A percentile compares a stretch with the other conserved stretches of the same genome.
phyloP scores from a whole-genome alignment of 2,329 filamentous ascomycete genomes.

The Aspergillus ochraceus region DNA sequence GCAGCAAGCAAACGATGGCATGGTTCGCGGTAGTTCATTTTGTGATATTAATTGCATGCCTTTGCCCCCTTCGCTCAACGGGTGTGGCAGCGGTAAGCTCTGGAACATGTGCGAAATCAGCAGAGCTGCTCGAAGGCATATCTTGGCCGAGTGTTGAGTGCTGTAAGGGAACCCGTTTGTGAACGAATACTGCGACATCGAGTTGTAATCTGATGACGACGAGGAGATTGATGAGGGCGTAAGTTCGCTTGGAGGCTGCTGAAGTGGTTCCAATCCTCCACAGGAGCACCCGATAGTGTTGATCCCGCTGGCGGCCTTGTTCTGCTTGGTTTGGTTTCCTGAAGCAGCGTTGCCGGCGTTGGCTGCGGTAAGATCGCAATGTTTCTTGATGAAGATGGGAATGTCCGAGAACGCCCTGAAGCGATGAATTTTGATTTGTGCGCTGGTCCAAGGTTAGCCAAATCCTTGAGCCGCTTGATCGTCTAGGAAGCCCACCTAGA shows the following conservation, averaged over 20 bases:
- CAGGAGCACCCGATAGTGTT: slow-evolving; percentile 34
- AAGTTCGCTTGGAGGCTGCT: slow-evolving; percentile 31
- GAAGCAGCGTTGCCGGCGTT: slow-evolving; percentile 16
- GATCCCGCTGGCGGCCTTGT: slow-evolving; percentile 18
- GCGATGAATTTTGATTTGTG: slow-evolving; percentile 48
- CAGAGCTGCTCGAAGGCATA: slow-evolving; percentile 43
- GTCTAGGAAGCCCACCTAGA: slow-evolving; percentile 33
- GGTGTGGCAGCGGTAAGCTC: slow-evolving; percentile 38
- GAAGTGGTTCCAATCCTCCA: slow-evolving; percentile 30
- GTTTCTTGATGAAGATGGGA: slow-evolving; percentile 46
- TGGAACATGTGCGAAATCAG: slow-evolving; percentile 44
- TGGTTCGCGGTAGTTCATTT: slow-evolving; percentile 40
- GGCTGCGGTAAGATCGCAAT: slow-evolving; percentile 44
- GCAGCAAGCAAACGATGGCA: slow-evolving; percentile 50
- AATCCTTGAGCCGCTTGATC: background rate
- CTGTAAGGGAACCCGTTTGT: slow-evolving; percentile 42
- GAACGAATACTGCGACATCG: slow-evolving; percentile 31
- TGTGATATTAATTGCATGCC: slow-evolving; percentile 16
- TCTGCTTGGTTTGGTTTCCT: slow-evolving; percentile 10
- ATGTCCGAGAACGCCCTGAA: slow-evolving; percentile 49
- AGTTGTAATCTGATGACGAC: slow-evolving; percentile 30
- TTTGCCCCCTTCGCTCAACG: slow-evolving; percentile 21
- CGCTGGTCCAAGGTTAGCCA: slow-evolving; percentile 28
- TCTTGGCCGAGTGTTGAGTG: slow-evolving; percentile 41
- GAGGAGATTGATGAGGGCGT: slow-evolving; percentile 35